Percentiles rank a stretch among this genome's conserved stretches.
Evolutionary conservation across 2,329 filamentous ascomycete species (phyloP).

Genomic region (Emergomyces orientalis): DNA sequence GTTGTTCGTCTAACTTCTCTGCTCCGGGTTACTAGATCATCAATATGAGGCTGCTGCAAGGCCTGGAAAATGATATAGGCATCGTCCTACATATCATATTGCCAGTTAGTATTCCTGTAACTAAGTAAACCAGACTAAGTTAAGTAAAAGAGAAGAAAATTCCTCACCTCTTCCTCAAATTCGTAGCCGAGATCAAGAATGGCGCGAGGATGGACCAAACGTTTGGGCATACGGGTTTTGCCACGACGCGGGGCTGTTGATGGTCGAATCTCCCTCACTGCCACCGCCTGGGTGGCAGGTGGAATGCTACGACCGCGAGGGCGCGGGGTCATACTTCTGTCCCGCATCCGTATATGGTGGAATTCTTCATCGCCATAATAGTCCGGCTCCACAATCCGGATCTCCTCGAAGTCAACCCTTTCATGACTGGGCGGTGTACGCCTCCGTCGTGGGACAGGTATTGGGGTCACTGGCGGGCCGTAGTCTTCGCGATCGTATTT

Average conservation of each 20-base stretch:
- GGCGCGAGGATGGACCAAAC: constrained; percentile 69
- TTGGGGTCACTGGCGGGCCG: constrained; percentile 39
- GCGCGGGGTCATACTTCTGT: constrained; percentile 25
- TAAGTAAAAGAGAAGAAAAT: not conserved
- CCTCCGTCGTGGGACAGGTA: constrained; percentile 58
- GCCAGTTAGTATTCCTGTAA: constrained; percentile 24
- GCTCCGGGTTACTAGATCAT: constrained; percentile 71
- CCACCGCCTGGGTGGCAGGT: not conserved
- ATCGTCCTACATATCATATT: constrained; percentile 50
- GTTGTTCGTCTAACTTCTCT: constrained; percentile 47
- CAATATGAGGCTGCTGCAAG: constrained; percentile 81
- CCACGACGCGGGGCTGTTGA: constrained; percentile 64
- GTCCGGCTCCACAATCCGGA: constrained; percentile 58
- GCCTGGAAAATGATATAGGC: constrained; percentile 75
- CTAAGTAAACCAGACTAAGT: not conserved
- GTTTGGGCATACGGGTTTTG: constrained; percentile 77
- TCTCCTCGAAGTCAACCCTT: constrained; percentile 55
- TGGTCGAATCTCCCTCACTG: constrained; percentile 23
- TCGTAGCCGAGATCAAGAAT: constrained; percentile 79
- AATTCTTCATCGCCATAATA: constrained; percentile 64
- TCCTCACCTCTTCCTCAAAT: constrained; percentile 69
- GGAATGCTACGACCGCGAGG: constrained; percentile 9
- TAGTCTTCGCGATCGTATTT: constrained; percentile 29
- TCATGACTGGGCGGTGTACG: constrained; percentile 46
- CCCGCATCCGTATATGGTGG: constrained; percentile 53